These are phyloP conservation scores for Candida takata DNA, from an alignment of 805 yeast species.

Conservation along the genomic window DNA sequence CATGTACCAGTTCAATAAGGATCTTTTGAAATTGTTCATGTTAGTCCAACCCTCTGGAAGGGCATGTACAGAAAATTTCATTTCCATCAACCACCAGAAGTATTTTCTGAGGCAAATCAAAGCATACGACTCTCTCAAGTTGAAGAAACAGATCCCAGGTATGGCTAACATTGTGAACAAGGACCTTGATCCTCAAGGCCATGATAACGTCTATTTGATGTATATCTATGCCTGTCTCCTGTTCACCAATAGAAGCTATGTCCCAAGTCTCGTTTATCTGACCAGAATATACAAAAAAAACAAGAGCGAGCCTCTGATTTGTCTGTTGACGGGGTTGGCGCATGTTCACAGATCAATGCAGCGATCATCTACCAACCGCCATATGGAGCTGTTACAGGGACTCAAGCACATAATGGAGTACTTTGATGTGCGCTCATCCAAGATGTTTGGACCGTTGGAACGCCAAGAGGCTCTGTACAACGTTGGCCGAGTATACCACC, in stretches of 20 bases:
- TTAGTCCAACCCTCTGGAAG: constrained; percentile 60
- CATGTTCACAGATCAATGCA: constrained; percentile 91
- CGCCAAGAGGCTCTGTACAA: constrained; percentile 77
- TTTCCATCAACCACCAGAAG: constrained; percentile 82
- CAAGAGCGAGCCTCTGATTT: constrained; percentile 72
- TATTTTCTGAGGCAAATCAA: constrained; percentile 84
- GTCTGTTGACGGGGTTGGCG: constrained; percentile 67
- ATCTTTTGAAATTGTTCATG: constrained; percentile 57
- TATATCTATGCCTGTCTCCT: constrained; percentile 76
- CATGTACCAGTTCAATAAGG: constrained; percentile 69
- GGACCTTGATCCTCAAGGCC: constrained; percentile 36
- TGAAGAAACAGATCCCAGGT: constrained; percentile 54
- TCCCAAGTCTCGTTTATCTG: constrained; percentile 74
- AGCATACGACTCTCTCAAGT: constrained; percentile 69
- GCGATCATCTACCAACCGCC: constrained; percentile 78
- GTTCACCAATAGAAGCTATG: constrained; percentile 75
- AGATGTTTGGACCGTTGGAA: constrained; percentile 35
- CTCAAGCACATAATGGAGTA: constrained; percentile 73
- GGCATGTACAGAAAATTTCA: constrained; percentile 50
- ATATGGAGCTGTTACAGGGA: constrained; percentile 83
- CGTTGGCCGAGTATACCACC: constrained; percentile 77
- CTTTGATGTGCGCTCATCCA: constrained; percentile 38
- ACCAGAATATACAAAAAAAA: constrained; percentile 61
- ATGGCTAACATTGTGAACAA: constrained; percentile 67
- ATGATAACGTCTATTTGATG: constrained; percentile 59